These are phyloP conservation scores for Silene coronaria DNA, from an alignment of 179 eudicot species.

Conservation along the genomic window DNA sequence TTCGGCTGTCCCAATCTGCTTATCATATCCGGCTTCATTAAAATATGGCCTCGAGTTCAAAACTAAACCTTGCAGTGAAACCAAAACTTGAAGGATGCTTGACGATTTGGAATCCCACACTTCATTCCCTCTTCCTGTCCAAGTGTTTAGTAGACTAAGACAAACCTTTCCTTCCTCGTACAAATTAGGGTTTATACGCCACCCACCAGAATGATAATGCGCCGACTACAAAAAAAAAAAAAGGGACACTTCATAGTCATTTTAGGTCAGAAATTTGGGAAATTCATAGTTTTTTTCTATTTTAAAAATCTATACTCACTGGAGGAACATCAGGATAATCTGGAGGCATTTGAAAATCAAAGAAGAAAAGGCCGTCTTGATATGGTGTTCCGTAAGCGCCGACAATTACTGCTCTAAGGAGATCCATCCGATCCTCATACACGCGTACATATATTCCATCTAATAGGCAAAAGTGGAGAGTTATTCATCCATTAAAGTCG, in stretches of 20 bases:
- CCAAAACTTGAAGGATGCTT: constrained; percentile 94
- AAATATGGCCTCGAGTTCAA: constrained; percentile 89
- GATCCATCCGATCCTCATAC: constrained; percentile 93
- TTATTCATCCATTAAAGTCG: not conserved
- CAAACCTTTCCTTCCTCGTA: constrained; percentile 98
- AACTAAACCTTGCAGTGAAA: constrained; percentile 91
- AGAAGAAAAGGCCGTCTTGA: constrained; percentile 95
- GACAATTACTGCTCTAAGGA: constrained; percentile 81
- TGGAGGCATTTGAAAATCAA: constrained; percentile 90
- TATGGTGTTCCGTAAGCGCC: constrained; percentile 98
- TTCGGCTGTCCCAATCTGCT: constrained; percentile 85
- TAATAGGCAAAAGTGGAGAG: constrained; percentile 23
- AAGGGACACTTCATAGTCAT: not conserved
- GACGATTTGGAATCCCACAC: constrained; percentile 95
- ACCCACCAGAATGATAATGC: constrained; percentile 93
- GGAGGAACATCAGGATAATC: constrained; percentile 96
- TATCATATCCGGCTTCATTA: constrained; percentile 98
- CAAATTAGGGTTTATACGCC: constrained; percentile 86
- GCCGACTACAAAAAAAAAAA: constrained; percentile 55
- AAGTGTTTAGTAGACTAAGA: constrained; percentile 89
- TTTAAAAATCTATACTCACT: constrained; percentile 34
- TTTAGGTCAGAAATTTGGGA: not conserved
- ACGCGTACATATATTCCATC: constrained; percentile 90
- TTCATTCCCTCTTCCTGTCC: constrained; percentile 97
- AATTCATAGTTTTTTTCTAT: not conserved